Percentiles rank a stretch among this genome's conserved stretches.
Evolutionary conservation across 345 rosid genomes (phyloP).

Genomic region (Salix viminalis): DNA sequence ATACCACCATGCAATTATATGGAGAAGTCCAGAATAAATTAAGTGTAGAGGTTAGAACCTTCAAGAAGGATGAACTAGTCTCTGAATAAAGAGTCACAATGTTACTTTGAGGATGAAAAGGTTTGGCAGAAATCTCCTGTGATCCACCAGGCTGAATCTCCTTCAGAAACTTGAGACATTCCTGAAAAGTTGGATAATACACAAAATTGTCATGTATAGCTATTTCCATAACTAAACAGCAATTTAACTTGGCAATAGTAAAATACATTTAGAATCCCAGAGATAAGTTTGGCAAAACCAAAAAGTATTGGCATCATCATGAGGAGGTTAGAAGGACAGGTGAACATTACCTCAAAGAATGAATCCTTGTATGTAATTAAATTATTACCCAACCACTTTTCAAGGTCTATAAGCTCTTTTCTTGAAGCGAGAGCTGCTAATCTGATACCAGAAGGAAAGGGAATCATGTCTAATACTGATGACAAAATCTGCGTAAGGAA

Average conservation of each 20-base stretch:
- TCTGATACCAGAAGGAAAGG: constrained; percentile 61
- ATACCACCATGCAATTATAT: background rate
- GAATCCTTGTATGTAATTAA: constrained; percentile 54
- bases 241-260: background rate
- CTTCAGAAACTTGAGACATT: constrained; percentile 76
- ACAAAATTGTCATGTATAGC: constrained; percentile 2
- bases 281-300: background rate
- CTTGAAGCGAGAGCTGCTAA: constrained; percentile 80
- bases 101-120: constrained; percentile 54
- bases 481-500: constrained; percentile 56
- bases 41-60: constrained; percentile 40
- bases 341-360: constrained; percentile 66
- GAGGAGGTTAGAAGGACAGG: background rate
- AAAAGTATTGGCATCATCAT: background rate
- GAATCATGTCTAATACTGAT: constrained; percentile 65
- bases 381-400: constrained; percentile 70
- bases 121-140: constrained; percentile 53
- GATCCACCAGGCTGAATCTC: constrained; percentile 64
- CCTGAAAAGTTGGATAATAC: constrained; percentile 48
- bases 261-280: background rate
- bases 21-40: background rate
- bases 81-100: constrained; percentile 56
- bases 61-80: constrained; percentile 52
- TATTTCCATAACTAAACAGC: background rate
- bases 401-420: constrained; percentile 72